Base-by-base conservation (phyloP, 2,329 filamentous ascomycete species). In the Diaporthe sp. region DNA sequence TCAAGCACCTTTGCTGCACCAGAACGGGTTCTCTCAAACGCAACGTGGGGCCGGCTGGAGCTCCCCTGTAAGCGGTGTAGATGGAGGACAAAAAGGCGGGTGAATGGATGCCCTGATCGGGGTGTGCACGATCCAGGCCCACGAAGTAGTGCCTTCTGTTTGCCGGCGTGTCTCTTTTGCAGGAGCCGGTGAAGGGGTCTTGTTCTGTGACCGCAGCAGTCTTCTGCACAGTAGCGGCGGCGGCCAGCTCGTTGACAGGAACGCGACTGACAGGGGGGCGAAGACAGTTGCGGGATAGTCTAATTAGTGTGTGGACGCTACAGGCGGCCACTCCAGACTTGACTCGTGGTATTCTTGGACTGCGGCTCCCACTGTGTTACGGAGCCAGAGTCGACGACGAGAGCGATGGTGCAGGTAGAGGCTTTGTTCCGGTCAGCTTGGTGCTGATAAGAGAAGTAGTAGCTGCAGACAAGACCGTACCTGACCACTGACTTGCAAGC, bases 11-110 rank as follows among this genome's bases (percentile, higher is more conserved):
- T 22, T 62, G 19, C 51, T 59, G 71, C 71, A 73, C 34, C 46
- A 55, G 34, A 49, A 69, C 65, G 65, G 65, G 22, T 69, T 69
- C 49, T 39, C 71, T 34, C 68, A 49, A 58, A 58, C 19, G 51
- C 57, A 53, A 42, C 71, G 71, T 73, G 71, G 71, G 71, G 71
- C 58, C 15, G 17, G 58, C 59, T 37, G 71, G 71, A 55, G 71
- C 58, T 65, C 58, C 71, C 68, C 58, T 65, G 71, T 59, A 73
- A 73, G 71, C 71, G 71, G 71, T 73, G 71, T 55, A 73, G 71
- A 34, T 44, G 51, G 57, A 62, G 22, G 46, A 51, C 53, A 59
- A 59, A 55, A 61, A 49, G 19, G 55, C 57, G 31, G 69, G 55
- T 25, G n/a, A 12, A 37, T 28, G 57, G 69, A 17, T 55, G 51